phyloP scores from a whole-genome alignment of 306 rosid species.

The Erythrophleum fordii region DNA sequence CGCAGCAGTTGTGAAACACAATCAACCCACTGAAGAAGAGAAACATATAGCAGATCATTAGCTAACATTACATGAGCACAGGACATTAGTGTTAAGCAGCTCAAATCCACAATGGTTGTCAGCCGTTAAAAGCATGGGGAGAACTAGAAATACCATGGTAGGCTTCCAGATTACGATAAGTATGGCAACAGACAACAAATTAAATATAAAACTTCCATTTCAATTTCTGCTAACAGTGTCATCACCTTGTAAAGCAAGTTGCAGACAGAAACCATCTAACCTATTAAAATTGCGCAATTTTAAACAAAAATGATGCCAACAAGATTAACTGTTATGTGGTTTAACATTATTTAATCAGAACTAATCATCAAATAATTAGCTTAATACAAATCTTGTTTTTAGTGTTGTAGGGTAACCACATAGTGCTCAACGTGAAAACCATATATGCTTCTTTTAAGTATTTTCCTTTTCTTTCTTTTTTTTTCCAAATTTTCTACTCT shows the following conservation, averaged over 20 bases:
- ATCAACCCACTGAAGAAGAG: slow-evolving; percentile 86
- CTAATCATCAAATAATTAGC: background rate
- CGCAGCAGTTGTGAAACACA: slow-evolving; percentile 92
- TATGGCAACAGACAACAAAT: background rate
- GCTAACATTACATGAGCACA: slow-evolving; percentile 18
- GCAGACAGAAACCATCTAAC: slow-evolving; percentile 14
- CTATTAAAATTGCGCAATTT: background rate
- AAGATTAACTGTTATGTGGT: background rate
- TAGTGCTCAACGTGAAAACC: background rate
- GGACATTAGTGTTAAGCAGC: slow-evolving; percentile 10
- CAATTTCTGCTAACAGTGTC: background rate
- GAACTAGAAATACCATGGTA: background rate
- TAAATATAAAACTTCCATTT: background rate
- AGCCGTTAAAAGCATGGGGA: slow-evolving; percentile 10
- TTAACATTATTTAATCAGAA: background rate
- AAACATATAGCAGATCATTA: slow-evolving; percentile 42
- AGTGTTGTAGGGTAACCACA: no score
- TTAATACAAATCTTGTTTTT: background rate
- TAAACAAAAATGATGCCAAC: background rate
- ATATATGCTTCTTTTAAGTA: background rate
- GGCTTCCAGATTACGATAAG: background rate
- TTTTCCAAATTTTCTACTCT: background rate
- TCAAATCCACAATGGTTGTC: slow-evolving; percentile 21
- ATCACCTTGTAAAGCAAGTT: background rate
- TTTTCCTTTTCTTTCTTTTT: no score